A percentile compares a stretch with the other conserved stretches of the same genome.
Conservation (phyloP, 1,284 basidiomycete species). For the Rhodofomes roseus region DNA sequence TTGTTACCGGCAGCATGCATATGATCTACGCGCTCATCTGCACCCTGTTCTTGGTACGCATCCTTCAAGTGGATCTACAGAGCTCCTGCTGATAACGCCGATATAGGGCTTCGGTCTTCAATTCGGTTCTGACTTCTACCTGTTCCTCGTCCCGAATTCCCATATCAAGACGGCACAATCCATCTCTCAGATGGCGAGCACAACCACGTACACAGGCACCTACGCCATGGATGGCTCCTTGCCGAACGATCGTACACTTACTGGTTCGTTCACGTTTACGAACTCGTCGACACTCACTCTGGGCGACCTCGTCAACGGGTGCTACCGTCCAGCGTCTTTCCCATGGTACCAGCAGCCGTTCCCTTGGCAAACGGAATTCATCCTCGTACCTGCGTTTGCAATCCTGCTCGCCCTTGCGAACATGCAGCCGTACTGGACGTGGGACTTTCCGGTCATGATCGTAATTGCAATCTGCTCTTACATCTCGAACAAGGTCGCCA, state of each 20-base stretch:
- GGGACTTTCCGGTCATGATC: slow-evolving; percentile 80
- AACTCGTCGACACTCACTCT: slow-evolving; percentile 43
- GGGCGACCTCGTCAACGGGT: slow-evolving; percentile 57
- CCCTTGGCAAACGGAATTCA: slow-evolving; percentile 71
- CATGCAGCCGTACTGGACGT: slow-evolving; percentile 68
- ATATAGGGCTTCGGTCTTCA: slow-evolving; percentile 75
- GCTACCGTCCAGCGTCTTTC: slow-evolving; percentile 60
- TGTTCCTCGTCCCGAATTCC: slow-evolving; percentile 65
- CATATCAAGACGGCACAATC: slow-evolving; percentile 51
- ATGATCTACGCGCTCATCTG: slow-evolving; percentile 91
- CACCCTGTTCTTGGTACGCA: slow-evolving; percentile 61
- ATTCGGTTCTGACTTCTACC: slow-evolving; percentile 83
- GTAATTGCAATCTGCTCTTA: slow-evolving; percentile 80
- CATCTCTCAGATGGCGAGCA: slow-evolving; percentile 44
- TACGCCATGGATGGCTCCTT: slow-evolving; percentile 66
- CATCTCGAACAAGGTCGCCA: slow-evolving; percentile 74
- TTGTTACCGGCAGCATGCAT: slow-evolving; percentile 82
- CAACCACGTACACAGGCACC: slow-evolving; percentile 56
- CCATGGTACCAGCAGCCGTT: slow-evolving; percentile 80
- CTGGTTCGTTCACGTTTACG: slow-evolving; percentile 75
- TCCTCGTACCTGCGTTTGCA: slow-evolving; percentile 81
- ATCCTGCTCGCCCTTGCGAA: slow-evolving; percentile 71
- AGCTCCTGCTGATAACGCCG: neutral
- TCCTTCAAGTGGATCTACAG: neutral
- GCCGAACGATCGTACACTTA: slow-evolving; percentile 42